A percentile compares a stretch with the other conserved stretches of the same genome.
These are phyloP conservation scores for Mycena citricolor DNA, from an alignment of 1,284 basidiomycete species.

Conservation along the genomic window DNA sequence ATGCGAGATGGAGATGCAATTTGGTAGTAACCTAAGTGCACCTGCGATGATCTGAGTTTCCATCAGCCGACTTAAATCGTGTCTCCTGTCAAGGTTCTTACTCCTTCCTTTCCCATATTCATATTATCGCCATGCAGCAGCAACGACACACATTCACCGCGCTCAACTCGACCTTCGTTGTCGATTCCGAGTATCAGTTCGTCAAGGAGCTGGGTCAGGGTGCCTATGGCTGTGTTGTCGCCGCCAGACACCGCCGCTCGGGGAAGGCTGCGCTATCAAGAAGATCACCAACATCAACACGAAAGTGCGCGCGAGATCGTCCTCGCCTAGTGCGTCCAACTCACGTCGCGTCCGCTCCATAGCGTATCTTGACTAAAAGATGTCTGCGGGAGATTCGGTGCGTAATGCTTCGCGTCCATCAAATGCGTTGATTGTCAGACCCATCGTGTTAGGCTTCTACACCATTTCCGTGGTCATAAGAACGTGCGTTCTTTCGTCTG, in stretches of 20 bases:
- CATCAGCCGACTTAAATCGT: too few relatives aligned
- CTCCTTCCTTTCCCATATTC: conserved; percentile 1
- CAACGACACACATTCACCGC: conserved; percentile 76
- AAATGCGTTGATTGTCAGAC: conserved; percentile 15
- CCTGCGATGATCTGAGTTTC: too few relatives aligned
- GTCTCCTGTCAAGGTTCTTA: too few relatives aligned
- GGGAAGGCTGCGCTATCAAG: conserved; percentile 93
- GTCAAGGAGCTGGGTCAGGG: conserved; percentile 96
- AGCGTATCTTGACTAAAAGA: conserved; percentile 93
- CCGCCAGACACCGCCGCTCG: conserved; percentile 80
- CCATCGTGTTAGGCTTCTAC: conserved; percentile 65
- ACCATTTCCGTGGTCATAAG: conserved; percentile 97
- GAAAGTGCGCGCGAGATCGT: conserved; percentile 64
- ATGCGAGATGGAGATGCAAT: too few relatives aligned
- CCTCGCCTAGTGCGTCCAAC: background rate
- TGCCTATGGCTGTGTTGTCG: conserved; percentile 90
- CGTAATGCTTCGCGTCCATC: conserved; percentile 30
- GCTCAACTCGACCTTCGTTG: conserved; percentile 80
- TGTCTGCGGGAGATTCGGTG: conserved; percentile 92
- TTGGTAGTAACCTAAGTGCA: too few relatives aligned
- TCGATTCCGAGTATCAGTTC: conserved; percentile 90
- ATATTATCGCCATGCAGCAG: conserved; percentile 44
- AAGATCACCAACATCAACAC: conserved; percentile 98
- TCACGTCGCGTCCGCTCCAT: conserved; percentile 11
- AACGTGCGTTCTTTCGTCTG: conserved; percentile 59